These are phyloP conservation scores for Rhizopus delemar DNA, from an alignment of 371 early-diverging fungal species.

Conservation along the genomic window DNA sequence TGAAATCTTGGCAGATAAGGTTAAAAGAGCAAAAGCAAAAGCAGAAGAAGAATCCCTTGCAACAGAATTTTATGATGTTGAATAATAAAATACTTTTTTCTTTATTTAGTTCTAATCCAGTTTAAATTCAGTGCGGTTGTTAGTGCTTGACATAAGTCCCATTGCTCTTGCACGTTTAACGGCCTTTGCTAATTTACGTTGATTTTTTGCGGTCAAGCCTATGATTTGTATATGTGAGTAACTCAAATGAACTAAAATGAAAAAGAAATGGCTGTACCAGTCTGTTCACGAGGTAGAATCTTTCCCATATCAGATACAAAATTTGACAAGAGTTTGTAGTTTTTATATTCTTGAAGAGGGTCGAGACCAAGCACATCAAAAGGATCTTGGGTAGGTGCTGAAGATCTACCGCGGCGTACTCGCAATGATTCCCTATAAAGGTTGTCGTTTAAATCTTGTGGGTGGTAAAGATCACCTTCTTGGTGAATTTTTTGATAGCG, in stretches of 20 bases:
- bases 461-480: conserved; percentile 53
- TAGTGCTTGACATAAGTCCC: conserved; percentile 59
- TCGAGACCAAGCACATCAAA: conserved; percentile 70
- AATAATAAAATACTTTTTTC: conserved; percentile 24
- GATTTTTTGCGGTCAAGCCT: conserved; percentile 73
- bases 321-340: conserved; percentile 64
- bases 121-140: conserved; percentile 28
- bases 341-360: conserved; percentile 79
- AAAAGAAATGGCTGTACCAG: conserved; percentile 37
- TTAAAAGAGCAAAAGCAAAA: conserved; percentile 24
- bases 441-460: conserved; percentile 54
- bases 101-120: conserved; percentile 8
- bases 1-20: conserved; percentile 28
- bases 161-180: conserved; percentile 84
- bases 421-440: conserved; percentile 45
- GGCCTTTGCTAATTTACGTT: conserved; percentile 78
- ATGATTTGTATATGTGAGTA: not conserved
- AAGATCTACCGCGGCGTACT: conserved; percentile 32
- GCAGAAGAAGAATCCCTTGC: not conserved
- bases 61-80: conserved; percentile 13
- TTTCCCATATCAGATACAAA: conserved; percentile 83
- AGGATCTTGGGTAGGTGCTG: conserved; percentile 54
- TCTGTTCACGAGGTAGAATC: conserved; percentile 75
- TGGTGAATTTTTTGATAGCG: conserved; percentile 43
- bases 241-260: too few relatives aligned